These are phyloP conservation scores for Allomyces macrogynus DNA, from an alignment of 192 early-diverging fungal genomes.

Conservation along the genomic window DNA sequence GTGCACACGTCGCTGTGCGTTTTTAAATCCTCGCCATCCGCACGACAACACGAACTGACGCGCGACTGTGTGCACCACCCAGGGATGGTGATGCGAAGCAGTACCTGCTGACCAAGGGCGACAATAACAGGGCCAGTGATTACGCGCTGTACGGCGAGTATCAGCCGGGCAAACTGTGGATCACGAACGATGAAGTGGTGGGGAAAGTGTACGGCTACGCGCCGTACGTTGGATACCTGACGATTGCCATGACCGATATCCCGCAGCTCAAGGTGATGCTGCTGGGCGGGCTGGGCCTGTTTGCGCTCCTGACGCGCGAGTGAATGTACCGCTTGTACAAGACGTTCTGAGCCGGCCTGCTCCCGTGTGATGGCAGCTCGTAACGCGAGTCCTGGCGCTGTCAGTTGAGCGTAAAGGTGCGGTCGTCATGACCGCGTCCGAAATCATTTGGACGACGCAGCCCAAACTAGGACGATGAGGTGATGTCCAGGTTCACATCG, in stretches of 20 bases:
- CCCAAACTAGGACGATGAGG: no score
- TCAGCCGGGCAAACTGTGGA: conserved; percentile 72
- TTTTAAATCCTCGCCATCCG: no score
- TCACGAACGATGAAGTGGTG: conserved; percentile 57
- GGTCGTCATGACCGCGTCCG: no score
- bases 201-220: background rate
- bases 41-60: no score
- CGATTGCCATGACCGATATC: conserved; percentile 89
- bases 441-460: no score
- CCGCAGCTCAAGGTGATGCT: conserved; percentile 75
- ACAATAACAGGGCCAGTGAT: conserved; percentile 81
- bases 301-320: conserved; percentile 49
- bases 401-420: no score
- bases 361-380: no score
- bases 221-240: conserved; percentile 87
- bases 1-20: no score
- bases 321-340: conserved; percentile 6
- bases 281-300: conserved; percentile 49
- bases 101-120: conserved; percentile 85
- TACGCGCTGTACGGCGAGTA: conserved; percentile 54
- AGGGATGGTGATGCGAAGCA: conserved; percentile 15
- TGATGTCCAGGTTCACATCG: no score
- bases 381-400: no score
- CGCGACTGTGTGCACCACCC: no score
- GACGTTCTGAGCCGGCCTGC: no score